phyloP scores from a whole-genome alignment of 805 yeast genomes.

The Grigorovia humatica region DNA sequence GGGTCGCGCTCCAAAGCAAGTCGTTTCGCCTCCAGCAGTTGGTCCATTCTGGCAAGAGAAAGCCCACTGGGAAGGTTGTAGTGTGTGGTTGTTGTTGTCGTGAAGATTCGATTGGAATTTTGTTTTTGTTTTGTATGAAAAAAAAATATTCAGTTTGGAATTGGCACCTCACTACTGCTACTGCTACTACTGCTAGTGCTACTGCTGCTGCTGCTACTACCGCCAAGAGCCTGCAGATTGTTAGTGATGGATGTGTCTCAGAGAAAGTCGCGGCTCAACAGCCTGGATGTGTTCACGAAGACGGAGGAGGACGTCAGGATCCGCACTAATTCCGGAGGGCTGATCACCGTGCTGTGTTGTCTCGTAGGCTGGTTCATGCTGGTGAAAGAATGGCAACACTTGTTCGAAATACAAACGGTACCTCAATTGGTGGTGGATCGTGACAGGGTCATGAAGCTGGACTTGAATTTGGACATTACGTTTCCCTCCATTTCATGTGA shows the following conservation, averaged over 20 bases:
- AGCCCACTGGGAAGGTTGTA: too few species aligned
- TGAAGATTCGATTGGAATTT: neutral
- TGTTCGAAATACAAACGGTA: constrained; percentile 51
- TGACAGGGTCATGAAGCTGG: constrained; percentile 62
- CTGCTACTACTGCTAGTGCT: too few species aligned
- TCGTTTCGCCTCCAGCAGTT: constrained; percentile 22
- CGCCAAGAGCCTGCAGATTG: too few species aligned
- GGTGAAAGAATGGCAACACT: constrained; percentile 66
- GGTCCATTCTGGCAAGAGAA: constrained; percentile 4
- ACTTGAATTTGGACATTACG: constrained; percentile 68
- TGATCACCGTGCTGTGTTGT: constrained; percentile 67
- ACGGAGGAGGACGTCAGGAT: constrained; percentile 90
- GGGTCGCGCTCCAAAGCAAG: constrained; percentile 26
- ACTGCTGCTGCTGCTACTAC: too few species aligned
- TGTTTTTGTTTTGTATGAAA: too few species aligned
- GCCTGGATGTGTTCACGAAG: constrained; percentile 84
- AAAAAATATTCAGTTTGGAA: too few species aligned
- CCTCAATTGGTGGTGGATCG: constrained; percentile 89
- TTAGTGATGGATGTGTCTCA: neutral
- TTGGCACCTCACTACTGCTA: too few species aligned
- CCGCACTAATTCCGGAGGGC: constrained; percentile 82
- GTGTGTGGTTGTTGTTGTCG: too few species aligned
- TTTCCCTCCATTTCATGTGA: constrained; percentile 87
- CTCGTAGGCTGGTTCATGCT: constrained; percentile 52
- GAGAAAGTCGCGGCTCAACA: constrained; percentile 27